Conservation (phyloP, 768 basidiomycete species). For the Podaxis rugospora region DNA sequence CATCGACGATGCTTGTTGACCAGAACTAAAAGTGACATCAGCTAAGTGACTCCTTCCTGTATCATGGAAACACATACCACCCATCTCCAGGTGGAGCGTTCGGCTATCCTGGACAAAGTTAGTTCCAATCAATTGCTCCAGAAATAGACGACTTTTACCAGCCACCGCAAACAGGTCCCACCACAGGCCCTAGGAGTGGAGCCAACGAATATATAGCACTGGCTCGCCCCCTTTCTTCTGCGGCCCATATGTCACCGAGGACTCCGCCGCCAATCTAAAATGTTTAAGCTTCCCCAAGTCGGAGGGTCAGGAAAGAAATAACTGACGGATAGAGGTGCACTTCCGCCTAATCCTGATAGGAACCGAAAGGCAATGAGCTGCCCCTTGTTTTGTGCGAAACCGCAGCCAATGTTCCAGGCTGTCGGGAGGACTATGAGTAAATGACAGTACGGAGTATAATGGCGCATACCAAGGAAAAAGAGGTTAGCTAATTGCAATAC, state of each 20-base stretch:
- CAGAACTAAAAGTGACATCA: slow-evolving; percentile 43
- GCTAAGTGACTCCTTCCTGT: neutral
- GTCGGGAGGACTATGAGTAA: neutral
- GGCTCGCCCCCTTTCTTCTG: slow-evolving; percentile 62
- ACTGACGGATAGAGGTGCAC: slow-evolving; percentile 60
- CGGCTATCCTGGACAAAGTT: slow-evolving; percentile 38
- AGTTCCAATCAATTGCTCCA: slow-evolving; percentile 9
- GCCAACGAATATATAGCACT: slow-evolving; percentile 62
- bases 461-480: slow-evolving; percentile 51
- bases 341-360: slow-evolving; percentile 67
- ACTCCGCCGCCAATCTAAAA: slow-evolving; percentile 58
- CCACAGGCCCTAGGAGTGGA: slow-evolving; percentile 59
- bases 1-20: slow-evolving; percentile 58
- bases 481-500: slow-evolving; percentile 63
- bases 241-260: slow-evolving; percentile 54
- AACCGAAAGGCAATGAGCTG: slow-evolving; percentile 69
- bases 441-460: neutral
- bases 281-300: slow-evolving; percentile 17
- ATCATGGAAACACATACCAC: slow-evolving; percentile 38
- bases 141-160: slow-evolving; percentile 30
- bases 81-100: slow-evolving; percentile 68
- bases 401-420: slow-evolving; percentile 63
- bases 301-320: slow-evolving; percentile 33
- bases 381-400: slow-evolving; percentile 53
- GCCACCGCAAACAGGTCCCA: slow-evolving; percentile 60